A percentile compares a stretch with the other conserved stretches of the same genome.
Conservation (phyloP, 257 asterid species). For the Petunia secreta region DNA sequence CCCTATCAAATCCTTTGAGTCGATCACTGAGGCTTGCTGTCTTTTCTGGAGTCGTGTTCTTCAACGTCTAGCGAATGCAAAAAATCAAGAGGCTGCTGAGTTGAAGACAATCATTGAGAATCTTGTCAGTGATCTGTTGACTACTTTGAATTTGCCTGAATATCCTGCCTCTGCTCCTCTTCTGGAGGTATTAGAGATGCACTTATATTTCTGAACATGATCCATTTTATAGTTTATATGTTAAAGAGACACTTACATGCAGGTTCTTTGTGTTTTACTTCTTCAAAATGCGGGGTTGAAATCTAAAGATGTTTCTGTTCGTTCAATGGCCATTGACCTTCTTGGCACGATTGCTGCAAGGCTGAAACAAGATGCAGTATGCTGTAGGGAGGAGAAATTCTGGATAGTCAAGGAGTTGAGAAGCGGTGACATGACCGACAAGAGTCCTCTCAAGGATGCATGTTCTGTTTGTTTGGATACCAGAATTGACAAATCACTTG, state of each 20-base stretch:
- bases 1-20: constrained; percentile 84
- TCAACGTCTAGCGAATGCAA: constrained; percentile 82
- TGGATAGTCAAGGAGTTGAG: constrained; percentile 77
- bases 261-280: constrained; percentile 96
- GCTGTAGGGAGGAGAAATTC: constrained; percentile 70
- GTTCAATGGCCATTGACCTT: constrained; percentile 97
- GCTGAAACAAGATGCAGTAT: constrained; percentile 85
- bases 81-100: constrained; percentile 90
- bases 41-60: constrained; percentile 99
- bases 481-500: constrained; percentile 53
- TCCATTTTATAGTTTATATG: constrained; percentile 25
- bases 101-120: constrained; percentile 89
- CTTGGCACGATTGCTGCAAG: constrained; percentile 98
- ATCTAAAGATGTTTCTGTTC: constrained; percentile 88
- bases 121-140: constrained; percentile 89
- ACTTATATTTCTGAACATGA: neutral
- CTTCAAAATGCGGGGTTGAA: constrained; percentile 95
- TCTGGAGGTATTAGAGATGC: constrained; percentile 64
- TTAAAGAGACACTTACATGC: constrained; percentile 47
- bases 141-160: constrained; percentile 90
- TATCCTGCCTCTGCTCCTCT: constrained; percentile 95
- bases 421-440: constrained; percentile 48
- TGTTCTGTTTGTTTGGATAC: constrained; percentile 81
- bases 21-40: constrained; percentile 92
- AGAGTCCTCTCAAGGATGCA: constrained; percentile 44